Percentiles rank a stretch among this genome's conserved stretches.
phyloP scores from a whole-genome alignment of 331 rosid genomes.

The Quercus phellos region DNA sequence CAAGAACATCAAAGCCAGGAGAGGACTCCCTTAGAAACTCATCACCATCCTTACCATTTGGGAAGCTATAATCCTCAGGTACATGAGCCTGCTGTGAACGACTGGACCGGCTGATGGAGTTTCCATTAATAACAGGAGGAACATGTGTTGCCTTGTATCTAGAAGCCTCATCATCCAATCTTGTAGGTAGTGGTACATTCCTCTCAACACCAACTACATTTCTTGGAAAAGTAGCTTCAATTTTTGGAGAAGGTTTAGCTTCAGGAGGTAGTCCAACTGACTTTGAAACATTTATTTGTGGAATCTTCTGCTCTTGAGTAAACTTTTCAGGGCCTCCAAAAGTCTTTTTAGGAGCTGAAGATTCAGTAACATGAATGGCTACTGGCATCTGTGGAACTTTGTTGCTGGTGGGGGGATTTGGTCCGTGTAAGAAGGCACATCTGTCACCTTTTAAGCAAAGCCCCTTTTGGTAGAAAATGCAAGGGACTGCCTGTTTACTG shows the following conservation, averaged over 20 bases:
- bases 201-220: slow-evolving; percentile 45
- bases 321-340: slow-evolving; percentile 48
- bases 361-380: slow-evolving; percentile 40
- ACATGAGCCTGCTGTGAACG: slow-evolving; percentile 47
- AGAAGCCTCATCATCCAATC: slow-evolving; percentile 48
- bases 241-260: slow-evolving; percentile 41
- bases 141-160: slow-evolving; percentile 37
- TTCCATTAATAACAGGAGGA: slow-evolving; percentile 50
- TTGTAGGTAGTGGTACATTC: slow-evolving; percentile 27
- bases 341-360: slow-evolving; percentile 44
- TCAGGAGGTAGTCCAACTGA: slow-evolving; percentile 34
- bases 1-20: slow-evolving; percentile 99
- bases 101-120: slow-evolving; percentile 31
- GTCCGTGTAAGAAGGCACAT: slow-evolving; percentile 81
- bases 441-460: slow-evolving; percentile 81
- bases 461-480: slow-evolving; percentile 89
- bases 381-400: slow-evolving; percentile 48
- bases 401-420: slow-evolving; percentile 33
- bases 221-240: slow-evolving; percentile 40
- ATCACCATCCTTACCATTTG: slow-evolving; percentile 80
- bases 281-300: slow-evolving; percentile 36
- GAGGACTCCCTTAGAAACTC: slow-evolving; percentile 88
- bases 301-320: slow-evolving; percentile 49
- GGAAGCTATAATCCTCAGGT: slow-evolving; percentile 65
- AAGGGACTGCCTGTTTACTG: slow-evolving; percentile 73